Evolutionary conservation across 2,329 filamentous ascomycete species (phyloP).

Genomic region (Colletotrichum karsti): DNA sequence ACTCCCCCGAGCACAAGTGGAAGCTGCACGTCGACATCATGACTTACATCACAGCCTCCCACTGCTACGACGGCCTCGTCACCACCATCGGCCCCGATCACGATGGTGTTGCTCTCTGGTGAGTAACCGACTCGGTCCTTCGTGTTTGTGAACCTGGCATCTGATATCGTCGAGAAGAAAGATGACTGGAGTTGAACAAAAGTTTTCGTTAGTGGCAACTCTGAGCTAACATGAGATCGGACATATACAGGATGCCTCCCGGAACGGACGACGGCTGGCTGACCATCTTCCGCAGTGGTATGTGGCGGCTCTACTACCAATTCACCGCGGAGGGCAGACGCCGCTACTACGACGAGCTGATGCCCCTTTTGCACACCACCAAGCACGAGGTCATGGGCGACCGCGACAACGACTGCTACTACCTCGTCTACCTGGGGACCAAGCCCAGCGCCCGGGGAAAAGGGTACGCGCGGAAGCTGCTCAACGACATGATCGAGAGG

Average conservation of each 20-base stretch:
- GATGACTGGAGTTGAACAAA: background rate
- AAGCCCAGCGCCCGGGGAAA: constrained; percentile 74
- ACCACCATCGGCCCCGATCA: constrained; percentile 79
- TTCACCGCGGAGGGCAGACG: constrained; percentile 75
- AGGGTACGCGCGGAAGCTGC: constrained; percentile 76
- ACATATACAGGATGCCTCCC: constrained; percentile 72
- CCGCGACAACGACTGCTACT: constrained; percentile 76
- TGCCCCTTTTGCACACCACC: constrained; percentile 77
- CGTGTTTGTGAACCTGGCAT: background rate
- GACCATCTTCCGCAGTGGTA: constrained; percentile 77
- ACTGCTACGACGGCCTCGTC: constrained; percentile 78
- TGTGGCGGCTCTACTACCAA: constrained; percentile 81
- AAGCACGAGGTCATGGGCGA: constrained; percentile 75
- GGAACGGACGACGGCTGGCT: constrained; percentile 75
- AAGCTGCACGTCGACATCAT: constrained; percentile 80
- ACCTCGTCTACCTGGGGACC: constrained; percentile 85
- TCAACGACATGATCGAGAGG: constrained; percentile 73
- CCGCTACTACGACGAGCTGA: constrained; percentile 81
- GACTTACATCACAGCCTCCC: constrained; percentile 79
- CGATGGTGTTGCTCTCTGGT: constrained; percentile 84
- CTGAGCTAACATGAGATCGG: constrained; percentile 25
- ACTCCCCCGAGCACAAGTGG: constrained; percentile 75
- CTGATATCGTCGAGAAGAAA: background rate
- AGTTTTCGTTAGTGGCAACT: background rate
- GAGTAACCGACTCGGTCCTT: constrained; percentile 40